Evolutionary conservation across 306 rosid genomes (phyloP).

Genomic region (Medicago lupulina): DNA sequence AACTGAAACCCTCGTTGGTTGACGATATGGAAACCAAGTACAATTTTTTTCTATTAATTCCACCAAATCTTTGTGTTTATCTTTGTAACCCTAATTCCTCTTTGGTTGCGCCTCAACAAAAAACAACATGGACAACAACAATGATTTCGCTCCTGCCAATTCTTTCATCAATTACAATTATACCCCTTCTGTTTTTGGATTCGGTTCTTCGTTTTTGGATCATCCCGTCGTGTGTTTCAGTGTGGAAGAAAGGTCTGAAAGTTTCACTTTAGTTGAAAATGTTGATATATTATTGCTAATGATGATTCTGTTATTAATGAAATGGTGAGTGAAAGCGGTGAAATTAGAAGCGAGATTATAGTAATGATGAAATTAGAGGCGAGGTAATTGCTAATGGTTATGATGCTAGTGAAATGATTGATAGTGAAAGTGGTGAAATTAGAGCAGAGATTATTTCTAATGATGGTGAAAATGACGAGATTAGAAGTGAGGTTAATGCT

Average conservation of each 20-base stretch:
- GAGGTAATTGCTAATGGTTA: too few relatives aligned
- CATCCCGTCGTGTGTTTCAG: background rate
- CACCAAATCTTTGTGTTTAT: background rate
- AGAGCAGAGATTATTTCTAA: too few relatives aligned
- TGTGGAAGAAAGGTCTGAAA: slow-evolving; percentile 50
- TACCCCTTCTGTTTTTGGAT: slow-evolving; percentile 25
- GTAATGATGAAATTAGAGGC: background rate
- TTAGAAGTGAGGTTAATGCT: background rate
- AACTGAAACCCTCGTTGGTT: background rate
- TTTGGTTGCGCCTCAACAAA: background rate
- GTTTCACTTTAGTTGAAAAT: slow-evolving; percentile 35
- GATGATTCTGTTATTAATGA: too few relatives aligned
- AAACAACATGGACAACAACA: slow-evolving; percentile 5
- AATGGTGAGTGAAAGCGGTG: too few relatives aligned
- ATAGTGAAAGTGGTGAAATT: background rate
- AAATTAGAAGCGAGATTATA: background rate
- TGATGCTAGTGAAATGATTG: too few relatives aligned
- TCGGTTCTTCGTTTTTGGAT: background rate
- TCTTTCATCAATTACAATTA: slow-evolving; percentile 70
- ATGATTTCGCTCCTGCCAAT: slow-evolving; percentile 58
- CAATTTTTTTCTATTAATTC: background rate
- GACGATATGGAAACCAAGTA: background rate
- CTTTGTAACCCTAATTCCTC: background rate
- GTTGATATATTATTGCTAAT: background rate
- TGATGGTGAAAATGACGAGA: background rate